These are phyloP conservation scores for Ambrosia artemisiifolia DNA, from an alignment of 129 eudicot species.

Conservation along the genomic window DNA sequence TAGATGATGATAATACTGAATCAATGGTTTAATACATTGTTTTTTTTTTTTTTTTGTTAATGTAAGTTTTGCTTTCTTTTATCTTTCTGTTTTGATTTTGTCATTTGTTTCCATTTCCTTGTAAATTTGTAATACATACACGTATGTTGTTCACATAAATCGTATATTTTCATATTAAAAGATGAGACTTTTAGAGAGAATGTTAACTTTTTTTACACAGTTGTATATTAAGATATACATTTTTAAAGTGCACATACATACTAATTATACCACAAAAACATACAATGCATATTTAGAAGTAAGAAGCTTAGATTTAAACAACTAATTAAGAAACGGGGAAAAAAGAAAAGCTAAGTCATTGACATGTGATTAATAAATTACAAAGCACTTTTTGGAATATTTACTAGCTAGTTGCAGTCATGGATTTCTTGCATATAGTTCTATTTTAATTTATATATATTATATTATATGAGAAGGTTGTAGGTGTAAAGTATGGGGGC, in stretches of 20 bases:
- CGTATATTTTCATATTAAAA: not conserved
- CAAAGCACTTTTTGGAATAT: constrained; percentile 25
- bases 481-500: constrained; percentile 45
- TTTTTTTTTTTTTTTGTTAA: not conserved
- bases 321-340: too few relatives aligned
- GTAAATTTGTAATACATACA: not conserved
- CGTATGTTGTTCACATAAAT: not conserved
- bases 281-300: not conserved
- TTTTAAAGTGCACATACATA: not conserved
- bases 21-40: not conserved
- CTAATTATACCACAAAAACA: not conserved
- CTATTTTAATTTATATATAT: not conserved
- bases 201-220: not conserved
- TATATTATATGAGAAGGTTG: constrained; percentile 9
- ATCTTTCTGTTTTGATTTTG: not conserved
- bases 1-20: constrained; percentile 7
- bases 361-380: constrained; percentile 23
- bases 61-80: not conserved
- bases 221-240: not conserved
- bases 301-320: not conserved
- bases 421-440: constrained; percentile 30
- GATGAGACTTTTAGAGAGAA: not conserved
- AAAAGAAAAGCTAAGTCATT: not conserved
- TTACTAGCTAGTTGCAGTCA: constrained; percentile 22
- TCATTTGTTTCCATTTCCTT: not conserved